Percentiles rank a stretch among this genome's conserved stretches.
Conservation (phyloP, 2,329 filamentous ascomycete species). For the Magnaporthiopsis rhizophila region DNA sequence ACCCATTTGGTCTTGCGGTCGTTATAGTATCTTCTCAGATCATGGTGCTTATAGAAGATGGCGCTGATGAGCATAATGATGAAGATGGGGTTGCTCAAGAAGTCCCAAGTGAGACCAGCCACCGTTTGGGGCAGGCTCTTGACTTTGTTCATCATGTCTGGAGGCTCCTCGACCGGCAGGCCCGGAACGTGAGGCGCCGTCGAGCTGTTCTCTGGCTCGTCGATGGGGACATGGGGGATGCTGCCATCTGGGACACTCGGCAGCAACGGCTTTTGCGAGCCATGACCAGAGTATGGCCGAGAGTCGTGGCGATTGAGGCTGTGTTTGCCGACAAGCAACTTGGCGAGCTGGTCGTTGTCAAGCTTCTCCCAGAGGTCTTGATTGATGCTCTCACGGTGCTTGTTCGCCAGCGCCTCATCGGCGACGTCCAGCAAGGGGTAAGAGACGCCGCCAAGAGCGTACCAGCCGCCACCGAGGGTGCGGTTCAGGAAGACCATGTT, state of each 20-base stretch:
- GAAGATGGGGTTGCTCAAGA: conserved; percentile 47
- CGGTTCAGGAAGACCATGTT: conserved; percentile 74
- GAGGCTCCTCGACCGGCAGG: conserved; percentile 22
- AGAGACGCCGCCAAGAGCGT: conserved; percentile 76
- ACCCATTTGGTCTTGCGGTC: conserved; percentile 12
- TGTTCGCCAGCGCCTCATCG: conserved; percentile 1
- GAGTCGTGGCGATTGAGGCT: neutral
- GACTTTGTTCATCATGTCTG: conserved; percentile 40
- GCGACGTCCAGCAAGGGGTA: conserved; percentile 68
- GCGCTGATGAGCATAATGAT: conserved; percentile 37
- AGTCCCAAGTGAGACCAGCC: conserved; percentile 41
- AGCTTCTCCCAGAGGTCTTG: conserved; percentile 23
- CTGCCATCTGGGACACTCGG: conserved; percentile 26
- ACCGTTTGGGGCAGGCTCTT: conserved; percentile 42
- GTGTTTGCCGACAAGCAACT: conserved; percentile 6
- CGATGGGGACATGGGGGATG: conserved; percentile 8
- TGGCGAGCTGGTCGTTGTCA: conserved; percentile 18
- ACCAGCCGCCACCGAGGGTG: conserved; percentile 84
- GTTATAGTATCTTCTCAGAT: conserved; percentile 15
- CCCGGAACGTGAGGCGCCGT: conserved; percentile 20
- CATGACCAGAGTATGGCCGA: neutral
- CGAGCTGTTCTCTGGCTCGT: conserved; percentile 19
- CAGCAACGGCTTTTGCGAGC: conserved; percentile 10
- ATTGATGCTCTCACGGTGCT: conserved; percentile 2
- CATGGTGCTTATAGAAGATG: conserved; percentile 30